Conservation (phyloP, 176 grass and related monocot genomes). For the Pontederia paniculata region DNA sequence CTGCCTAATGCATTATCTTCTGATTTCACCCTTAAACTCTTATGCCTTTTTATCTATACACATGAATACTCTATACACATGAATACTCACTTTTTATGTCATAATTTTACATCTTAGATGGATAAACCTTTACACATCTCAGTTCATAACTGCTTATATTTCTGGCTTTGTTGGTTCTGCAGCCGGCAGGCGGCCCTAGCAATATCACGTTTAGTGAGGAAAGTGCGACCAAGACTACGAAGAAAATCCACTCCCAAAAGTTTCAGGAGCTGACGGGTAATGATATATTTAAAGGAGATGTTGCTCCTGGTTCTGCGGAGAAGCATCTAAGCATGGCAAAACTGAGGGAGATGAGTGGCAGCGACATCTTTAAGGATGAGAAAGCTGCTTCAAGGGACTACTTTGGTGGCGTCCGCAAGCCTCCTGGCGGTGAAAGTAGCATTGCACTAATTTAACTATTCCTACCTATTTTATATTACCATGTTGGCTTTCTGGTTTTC, state of each 20-base stretch:
- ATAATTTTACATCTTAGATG: too few relatives aligned
- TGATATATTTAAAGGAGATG: neutral
- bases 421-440: conserved; percentile 1
- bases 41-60: too few relatives aligned
- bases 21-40: too few relatives aligned
- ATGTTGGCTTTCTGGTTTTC: too few relatives aligned
- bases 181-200: neutral
- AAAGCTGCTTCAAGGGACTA: neutral
- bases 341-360: conserved; percentile 2
- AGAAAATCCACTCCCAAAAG: neutral
- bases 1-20: too few relatives aligned
- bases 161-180: too few relatives aligned
- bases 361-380: neutral
- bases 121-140: too few relatives aligned
- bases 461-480: too few relatives aligned
- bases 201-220: neutral
- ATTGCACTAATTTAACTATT: neutral
- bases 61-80: too few relatives aligned
- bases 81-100: too few relatives aligned
- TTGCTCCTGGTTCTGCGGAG: neutral
- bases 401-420: neutral
- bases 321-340: neutral
- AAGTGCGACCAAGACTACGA: neutral
- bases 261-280: neutral
- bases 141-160: too few relatives aligned